Evolutionary conservation across 345 rosid genomes (phyloP).

Genomic region (Pseudoturritis turrita): DNA sequence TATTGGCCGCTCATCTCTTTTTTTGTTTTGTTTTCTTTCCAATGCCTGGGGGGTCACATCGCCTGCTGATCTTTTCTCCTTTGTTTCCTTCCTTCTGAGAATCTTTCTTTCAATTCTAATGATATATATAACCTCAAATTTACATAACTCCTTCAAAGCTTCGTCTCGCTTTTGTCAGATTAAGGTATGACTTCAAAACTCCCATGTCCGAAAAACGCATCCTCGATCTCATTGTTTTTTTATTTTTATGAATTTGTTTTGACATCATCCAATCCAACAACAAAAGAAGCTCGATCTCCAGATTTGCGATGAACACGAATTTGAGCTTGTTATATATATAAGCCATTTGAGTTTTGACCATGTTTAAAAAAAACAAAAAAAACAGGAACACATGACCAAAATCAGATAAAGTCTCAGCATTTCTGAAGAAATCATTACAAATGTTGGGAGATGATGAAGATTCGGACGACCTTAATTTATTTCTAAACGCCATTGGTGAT

Average conservation of each 20-base stretch:
- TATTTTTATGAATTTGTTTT: background rate
- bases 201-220: background rate
- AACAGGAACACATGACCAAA: no score
- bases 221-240: background rate
- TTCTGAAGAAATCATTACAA: constrained; percentile 1
- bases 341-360: background rate
- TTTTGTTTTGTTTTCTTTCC: constrained; percentile 12
- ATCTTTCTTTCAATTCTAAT: constrained; percentile 6
- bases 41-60: constrained; percentile 19
- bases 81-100: background rate
- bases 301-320: background rate
- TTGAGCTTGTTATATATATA: background rate
- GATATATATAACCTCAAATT: no score
- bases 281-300: background rate
- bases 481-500: constrained; percentile 29
- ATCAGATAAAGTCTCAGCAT: background rate
- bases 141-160: no score
- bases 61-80: background rate
- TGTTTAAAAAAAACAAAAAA: no score
- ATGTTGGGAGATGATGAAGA: constrained; percentile 21
- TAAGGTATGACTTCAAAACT: background rate
- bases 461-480: constrained; percentile 23
- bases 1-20: background rate
- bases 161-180: background rate
- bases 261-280: background rate